Conservation (phyloP, 1,284 basidiomycete species). For the Xerocomus amazonicus region DNA sequence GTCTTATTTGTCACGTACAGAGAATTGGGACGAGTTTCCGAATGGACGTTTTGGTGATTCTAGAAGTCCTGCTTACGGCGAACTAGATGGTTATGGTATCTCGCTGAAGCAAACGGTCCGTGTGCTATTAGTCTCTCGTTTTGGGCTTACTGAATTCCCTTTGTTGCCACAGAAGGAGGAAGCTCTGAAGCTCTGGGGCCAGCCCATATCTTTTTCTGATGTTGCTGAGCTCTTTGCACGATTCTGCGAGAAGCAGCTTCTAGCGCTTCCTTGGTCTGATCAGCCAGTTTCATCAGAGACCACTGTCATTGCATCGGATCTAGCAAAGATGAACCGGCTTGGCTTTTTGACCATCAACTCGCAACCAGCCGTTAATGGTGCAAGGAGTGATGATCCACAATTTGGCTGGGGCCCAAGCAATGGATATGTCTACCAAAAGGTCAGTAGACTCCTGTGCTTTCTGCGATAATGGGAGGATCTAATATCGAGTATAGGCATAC, state of each 20-base stretch:
- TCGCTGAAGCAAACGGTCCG: slow-evolving; percentile 79
- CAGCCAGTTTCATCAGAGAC: slow-evolving; percentile 85
- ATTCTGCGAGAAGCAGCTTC: slow-evolving; percentile 72
- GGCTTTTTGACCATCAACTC: slow-evolving; percentile 98
- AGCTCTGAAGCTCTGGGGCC: slow-evolving; percentile 85
- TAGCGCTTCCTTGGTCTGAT: slow-evolving; percentile 95
- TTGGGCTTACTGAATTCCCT: slow-evolving; percentile 5
- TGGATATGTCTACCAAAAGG: slow-evolving; percentile 98
- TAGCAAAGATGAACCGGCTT: slow-evolving; percentile 82
- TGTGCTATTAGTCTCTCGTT: slow-evolving; percentile 7
- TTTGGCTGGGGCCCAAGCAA: slow-evolving; percentile 95
- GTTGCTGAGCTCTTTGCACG: slow-evolving; percentile 73
- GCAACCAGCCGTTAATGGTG: slow-evolving; percentile 96
- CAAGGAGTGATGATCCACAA: slow-evolving; percentile 77
- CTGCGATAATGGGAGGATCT: not conserved
- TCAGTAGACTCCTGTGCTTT: slow-evolving; percentile 32
- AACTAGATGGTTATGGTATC: slow-evolving; percentile 93
- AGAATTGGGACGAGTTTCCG: slow-evolving; percentile 99
- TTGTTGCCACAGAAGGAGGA: slow-evolving; percentile 63
- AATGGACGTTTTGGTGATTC: slow-evolving; percentile 98
- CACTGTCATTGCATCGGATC: slow-evolving; percentile 72
- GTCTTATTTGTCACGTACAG: slow-evolving; percentile 88
- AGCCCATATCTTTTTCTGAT: slow-evolving; percentile 67
- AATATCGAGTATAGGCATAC: slow-evolving; percentile 67
- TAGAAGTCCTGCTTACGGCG: slow-evolving; percentile 95